Percentiles rank a stretch among this genome's conserved stretches.
Conservation (phyloP, 768 basidiomycete species). For the Coprinopsis marcescibilis region DNA sequence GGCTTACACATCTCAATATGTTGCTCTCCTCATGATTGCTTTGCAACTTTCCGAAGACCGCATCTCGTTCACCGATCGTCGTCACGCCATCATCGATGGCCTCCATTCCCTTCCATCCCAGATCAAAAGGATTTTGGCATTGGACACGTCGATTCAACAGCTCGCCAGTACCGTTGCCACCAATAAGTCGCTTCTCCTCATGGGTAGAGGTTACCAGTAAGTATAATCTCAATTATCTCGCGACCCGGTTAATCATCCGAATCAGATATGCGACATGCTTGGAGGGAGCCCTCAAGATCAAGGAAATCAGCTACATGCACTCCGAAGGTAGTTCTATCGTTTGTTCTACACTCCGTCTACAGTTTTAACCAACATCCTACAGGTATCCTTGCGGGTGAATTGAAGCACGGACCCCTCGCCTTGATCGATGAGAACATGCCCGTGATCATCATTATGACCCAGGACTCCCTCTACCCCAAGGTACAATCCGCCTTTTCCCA, state of each 20-base stretch:
- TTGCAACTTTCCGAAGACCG: constrained; percentile 96
- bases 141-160: constrained; percentile 71
- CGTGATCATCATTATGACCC: constrained; percentile 99
- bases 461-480: constrained; percentile 97
- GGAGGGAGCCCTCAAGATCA: constrained; percentile 98
- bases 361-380: constrained; percentile 12
- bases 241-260: too few species aligned
- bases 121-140: constrained; percentile 82
- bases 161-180: constrained; percentile 75
- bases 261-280: constrained; percentile 93
- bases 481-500: constrained; percentile 95
- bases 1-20: constrained; percentile 99
- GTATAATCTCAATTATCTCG: constrained; percentile 21
- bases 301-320: constrained; percentile 96
- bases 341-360: not conserved
- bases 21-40: constrained; percentile 98
- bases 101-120: constrained; percentile 85
- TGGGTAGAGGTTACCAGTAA: constrained; percentile 97
- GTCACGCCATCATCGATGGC: constrained; percentile 89
- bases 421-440: constrained; percentile 98
- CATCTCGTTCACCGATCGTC: constrained; percentile 84
- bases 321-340: constrained; percentile 52
- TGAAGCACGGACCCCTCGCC: constrained; percentile 98
- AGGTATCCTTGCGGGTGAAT: constrained; percentile 95
- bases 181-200: constrained; percentile 86